These are phyloP conservation scores for Saturnispora serradocipensis DNA, from an alignment of 805 yeast species.

Conservation along the genomic window DNA sequence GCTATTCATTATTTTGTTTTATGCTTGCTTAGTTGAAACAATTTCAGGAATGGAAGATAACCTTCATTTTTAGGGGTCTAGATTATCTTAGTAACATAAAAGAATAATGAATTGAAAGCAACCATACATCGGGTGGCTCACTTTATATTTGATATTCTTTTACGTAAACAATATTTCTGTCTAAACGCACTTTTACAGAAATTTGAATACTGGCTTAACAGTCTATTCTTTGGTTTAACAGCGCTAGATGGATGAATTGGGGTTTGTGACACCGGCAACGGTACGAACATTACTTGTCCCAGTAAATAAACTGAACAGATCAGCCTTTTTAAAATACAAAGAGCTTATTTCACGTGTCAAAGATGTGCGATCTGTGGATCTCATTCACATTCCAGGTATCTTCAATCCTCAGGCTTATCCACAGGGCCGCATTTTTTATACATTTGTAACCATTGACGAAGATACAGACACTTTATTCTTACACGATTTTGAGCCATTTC, in stretches of 20 bases:
- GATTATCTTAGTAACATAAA: no score
- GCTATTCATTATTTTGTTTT: no score
- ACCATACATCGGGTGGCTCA: neutral
- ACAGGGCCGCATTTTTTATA: slow-evolving; percentile 59
- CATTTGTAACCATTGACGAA: slow-evolving; percentile 46
- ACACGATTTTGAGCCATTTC: slow-evolving; percentile 83
- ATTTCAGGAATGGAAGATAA: no score
- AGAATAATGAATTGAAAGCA: neutral
- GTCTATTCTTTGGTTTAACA: neutral
- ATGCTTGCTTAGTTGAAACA: no score
- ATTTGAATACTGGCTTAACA: neutral
- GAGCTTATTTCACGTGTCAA: slow-evolving; percentile 36
- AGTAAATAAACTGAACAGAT: slow-evolving; percentile 36
- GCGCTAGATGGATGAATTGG: slow-evolving; percentile 30
- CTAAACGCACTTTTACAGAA: neutral
- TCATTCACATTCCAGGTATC: slow-evolving; percentile 52
- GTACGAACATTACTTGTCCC: slow-evolving; percentile 66
- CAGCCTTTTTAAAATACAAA: slow-evolving; percentile 36
- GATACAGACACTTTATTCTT: slow-evolving; percentile 42
- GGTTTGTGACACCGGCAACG: slow-evolving; percentile 55
- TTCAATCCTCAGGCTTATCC: slow-evolving; percentile 87
- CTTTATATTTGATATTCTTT: neutral
- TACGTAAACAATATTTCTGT: neutral
- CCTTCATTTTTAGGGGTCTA: no score
- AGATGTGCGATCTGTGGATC: slow-evolving; percentile 68